Percentiles rank a stretch among this genome's conserved stretches.
These are phyloP conservation scores for Fraxinus quadrangulata DNA, from an alignment of 257 asterid genomes.

Conservation along the genomic window DNA sequence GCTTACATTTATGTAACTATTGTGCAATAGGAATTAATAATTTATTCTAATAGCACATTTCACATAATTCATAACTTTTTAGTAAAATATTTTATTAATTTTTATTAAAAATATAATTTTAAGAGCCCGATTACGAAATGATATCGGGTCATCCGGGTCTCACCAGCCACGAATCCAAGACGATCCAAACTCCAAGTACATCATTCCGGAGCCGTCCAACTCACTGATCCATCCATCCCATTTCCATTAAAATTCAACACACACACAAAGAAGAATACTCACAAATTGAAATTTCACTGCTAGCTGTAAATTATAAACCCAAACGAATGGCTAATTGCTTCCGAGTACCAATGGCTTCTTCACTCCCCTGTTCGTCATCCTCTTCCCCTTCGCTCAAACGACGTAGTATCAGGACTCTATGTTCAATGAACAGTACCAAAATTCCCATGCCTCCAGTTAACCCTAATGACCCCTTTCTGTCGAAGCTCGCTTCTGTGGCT, in stretches of 20 bases:
- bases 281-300: background rate
- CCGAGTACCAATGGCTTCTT: slow-evolving; percentile 63
- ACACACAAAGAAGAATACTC: background rate
- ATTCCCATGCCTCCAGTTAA: slow-evolving; percentile 73
- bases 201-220: background rate
- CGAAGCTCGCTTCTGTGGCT: slow-evolving; percentile 74
- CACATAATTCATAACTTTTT: too few relatives aligned
- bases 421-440: slow-evolving; percentile 35
- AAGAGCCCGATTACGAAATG: too few relatives aligned
- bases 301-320: background rate
- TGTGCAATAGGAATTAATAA: too few relatives aligned
- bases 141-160: too few relatives aligned
- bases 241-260: background rate
- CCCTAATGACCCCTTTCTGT: slow-evolving; percentile 82
- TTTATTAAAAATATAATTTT: too few relatives aligned
- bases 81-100: too few relatives aligned
- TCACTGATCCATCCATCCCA: background rate
- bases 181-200: too few relatives aligned
- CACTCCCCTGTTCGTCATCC: slow-evolving; percentile 50
- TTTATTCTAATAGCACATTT: too few relatives aligned
- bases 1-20: too few relatives aligned
- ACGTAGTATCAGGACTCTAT: slow-evolving; percentile 31
- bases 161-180: too few relatives aligned
- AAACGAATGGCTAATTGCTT: slow-evolving; percentile 53
- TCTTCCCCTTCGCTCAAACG: slow-evolving; percentile 43